Base-by-base conservation (phyloP, 2,329 filamentous ascomycete genomes). In the Colletotrichum sp. region DNA sequence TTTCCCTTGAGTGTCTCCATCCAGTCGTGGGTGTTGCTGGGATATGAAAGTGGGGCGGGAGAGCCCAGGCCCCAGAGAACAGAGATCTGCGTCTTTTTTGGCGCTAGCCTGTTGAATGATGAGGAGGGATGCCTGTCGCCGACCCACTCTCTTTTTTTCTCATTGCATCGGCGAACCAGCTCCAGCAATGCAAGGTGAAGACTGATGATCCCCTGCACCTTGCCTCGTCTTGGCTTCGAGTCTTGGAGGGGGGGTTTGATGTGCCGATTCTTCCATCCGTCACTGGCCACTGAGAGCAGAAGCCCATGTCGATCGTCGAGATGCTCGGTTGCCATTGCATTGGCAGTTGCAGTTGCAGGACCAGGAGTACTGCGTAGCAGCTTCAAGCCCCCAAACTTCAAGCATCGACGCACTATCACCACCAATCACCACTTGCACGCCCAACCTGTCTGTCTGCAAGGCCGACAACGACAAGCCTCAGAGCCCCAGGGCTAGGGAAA, bases 1-100 rank as follows among this genome's bases (percentile, higher is more conserved):
- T 55, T 76, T n/a, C 73, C 27, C 36, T 76, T 65, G 12, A 29
- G 49, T 16, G 32, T 15, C 66, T 36, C 49, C 29, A 57, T 68
- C 65, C 65, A 59, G 32, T 59, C 8, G n/a, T 68, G 34, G 34
- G 25, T 22, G 3, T 27, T 27, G 16, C 64, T 49, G 64, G 62
- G 72, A 72, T 49, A 6, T 34, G 13, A 39, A 36, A 71, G 75
- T 68, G 49, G 73, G 22, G 15, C 27, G 59, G n/a, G 16, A 69
- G 36, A 73, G 71, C 71, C 74, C 67, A 76, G 75, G 72, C 72
- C 64, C 59, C 71, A 59, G 70, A 65, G 65, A 76, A 74, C 72
- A 77, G 74, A 77, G 76, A 77, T 77, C 76, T 77, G 76, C 76
- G 76, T 65, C 62, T 61, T 77, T 76, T 64, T 34, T 69, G 39